phyloP scores from a whole-genome alignment of 129 eudicot species.

The Tagetes patula region DNA sequence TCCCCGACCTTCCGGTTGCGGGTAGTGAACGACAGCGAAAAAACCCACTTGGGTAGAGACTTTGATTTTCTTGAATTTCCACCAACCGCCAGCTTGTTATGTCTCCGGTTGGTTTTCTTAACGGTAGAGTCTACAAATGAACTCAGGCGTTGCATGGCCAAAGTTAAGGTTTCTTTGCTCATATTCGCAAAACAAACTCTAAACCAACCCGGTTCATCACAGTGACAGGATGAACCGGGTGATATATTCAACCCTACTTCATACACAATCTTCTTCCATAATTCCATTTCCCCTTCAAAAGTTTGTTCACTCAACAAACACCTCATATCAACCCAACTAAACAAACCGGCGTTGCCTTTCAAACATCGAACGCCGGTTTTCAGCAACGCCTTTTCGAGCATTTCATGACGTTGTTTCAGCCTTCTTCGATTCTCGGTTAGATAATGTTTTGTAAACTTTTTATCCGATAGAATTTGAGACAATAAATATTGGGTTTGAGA shows the following conservation, averaged over 20 bases:
- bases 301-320: slow-evolving; percentile 61
- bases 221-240: slow-evolving; percentile 95
- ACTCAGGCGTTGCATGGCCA: slow-evolving; percentile 62
- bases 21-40: slow-evolving; percentile 71
- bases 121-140: slow-evolving; percentile 33
- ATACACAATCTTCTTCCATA: slow-evolving; percentile 90
- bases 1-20: slow-evolving; percentile 50
- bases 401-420: slow-evolving; percentile 53
- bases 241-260: slow-evolving; percentile 83
- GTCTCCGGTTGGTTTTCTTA: slow-evolving; percentile 16
- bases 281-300: slow-evolving; percentile 76
- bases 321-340: slow-evolving; percentile 96
- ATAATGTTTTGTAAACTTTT: slow-evolving; percentile 55
- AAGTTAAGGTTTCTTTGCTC: slow-evolving; percentile 61
- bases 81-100: slow-evolving; percentile 17
- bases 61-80: slow-evolving; percentile 47
- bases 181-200: slow-evolving; percentile 93
- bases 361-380: slow-evolving; percentile 59
- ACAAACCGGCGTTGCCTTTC: slow-evolving; percentile 75
- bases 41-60: slow-evolving; percentile 84
- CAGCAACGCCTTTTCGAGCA: slow-evolving; percentile 56
- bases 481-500: slow-evolving; percentile 85
- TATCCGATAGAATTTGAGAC: slow-evolving; percentile 69
- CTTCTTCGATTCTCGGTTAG: slow-evolving; percentile 55
- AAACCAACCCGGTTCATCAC: slow-evolving; percentile 96